Evolutionary conservation across 345 rosid species (phyloP).

Genomic region (Laguncularia racemosa): DNA sequence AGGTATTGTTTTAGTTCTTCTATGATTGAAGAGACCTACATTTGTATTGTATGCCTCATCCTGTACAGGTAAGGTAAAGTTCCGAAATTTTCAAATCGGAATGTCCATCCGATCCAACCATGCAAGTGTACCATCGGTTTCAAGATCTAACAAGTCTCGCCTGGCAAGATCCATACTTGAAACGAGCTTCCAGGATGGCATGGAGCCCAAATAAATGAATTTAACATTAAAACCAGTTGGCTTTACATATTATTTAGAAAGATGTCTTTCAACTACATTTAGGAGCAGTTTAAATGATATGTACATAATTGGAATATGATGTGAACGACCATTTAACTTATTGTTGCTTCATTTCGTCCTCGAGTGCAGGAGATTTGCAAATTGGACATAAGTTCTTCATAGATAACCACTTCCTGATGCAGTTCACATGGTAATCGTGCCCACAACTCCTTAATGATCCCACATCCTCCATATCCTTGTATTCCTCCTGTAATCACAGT

Average conservation of each 20-base stretch:
- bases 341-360: constrained; percentile 24
- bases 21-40: no score
- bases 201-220: constrained; percentile 29
- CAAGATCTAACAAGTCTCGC: no score
- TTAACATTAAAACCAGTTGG: not conserved
- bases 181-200: constrained; percentile 11
- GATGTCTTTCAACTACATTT: constrained; percentile 14
- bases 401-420: constrained; percentile 80
- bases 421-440: constrained; percentile 65
- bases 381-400: constrained; percentile 86
- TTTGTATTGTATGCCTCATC: no score
- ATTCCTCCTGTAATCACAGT: constrained; percentile 49
- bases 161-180: not conserved
- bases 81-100: no score
- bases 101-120: no score
- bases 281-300: not conserved
- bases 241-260: constrained; percentile 18
- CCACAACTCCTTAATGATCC: constrained; percentile 52
- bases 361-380: constrained; percentile 61
- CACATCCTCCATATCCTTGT: constrained; percentile 48
- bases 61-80: no score
- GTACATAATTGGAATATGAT: constrained; percentile 12
- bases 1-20: no score
- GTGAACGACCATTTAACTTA: constrained; percentile 1
- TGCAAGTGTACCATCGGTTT: no score